Evolutionary conservation across 2,329 filamentous ascomycete species (phyloP), one percentile per base, ranked within the genome.

Genomic region (Lasiodiplodia hormozganensis): DNA sequence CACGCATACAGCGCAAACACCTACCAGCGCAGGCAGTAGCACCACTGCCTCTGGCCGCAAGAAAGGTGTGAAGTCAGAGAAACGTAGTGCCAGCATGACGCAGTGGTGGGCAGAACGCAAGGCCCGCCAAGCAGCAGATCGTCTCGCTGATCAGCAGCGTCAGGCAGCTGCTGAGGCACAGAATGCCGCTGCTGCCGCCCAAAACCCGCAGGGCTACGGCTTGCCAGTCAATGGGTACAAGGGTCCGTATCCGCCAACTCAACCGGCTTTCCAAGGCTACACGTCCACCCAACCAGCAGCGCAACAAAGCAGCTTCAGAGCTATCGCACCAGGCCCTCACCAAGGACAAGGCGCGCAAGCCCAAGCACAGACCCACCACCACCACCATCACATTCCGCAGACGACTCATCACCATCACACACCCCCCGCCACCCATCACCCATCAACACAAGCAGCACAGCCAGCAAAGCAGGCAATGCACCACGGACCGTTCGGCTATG

Each of bases 81-180:
- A 82, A 71, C 76, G 81, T 16, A 81, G 78, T 62, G 76, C 80
- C 57, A 80, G 77, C 12, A 82, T 83, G 81, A 82, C 80, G 1
- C 77, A 79, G n/a, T 83, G 81, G 81, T 83, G 81, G 81, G 80
- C 80, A 2, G 78, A 81, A 69, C 76, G 81, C 8, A 83, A 83
- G 69, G 79, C 78, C 2, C 75, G 76, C 28, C 65, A 65, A 49
- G 68, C 68, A 10, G 74, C 77, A 66, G 74, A 76, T 25, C 77
- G 79, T 64, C 70, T 74, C 21, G 77, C 62, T 11, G 68, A 70
- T n/a, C 56, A 68, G 36, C 66, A 68, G 12, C 66, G 57, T 11
- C 66, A 68, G 28, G 65, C 54, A 14, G 64, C 64, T 21, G 64
- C 64, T 12, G 65, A 58, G 12, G 43, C 60, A 7, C 67, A 65